A percentile compares a stretch with the other conserved stretches of the same genome.
phyloP scores from a whole-genome alignment of 192 early-diverging fungal species.

The Linnemannia elongata region DNA sequence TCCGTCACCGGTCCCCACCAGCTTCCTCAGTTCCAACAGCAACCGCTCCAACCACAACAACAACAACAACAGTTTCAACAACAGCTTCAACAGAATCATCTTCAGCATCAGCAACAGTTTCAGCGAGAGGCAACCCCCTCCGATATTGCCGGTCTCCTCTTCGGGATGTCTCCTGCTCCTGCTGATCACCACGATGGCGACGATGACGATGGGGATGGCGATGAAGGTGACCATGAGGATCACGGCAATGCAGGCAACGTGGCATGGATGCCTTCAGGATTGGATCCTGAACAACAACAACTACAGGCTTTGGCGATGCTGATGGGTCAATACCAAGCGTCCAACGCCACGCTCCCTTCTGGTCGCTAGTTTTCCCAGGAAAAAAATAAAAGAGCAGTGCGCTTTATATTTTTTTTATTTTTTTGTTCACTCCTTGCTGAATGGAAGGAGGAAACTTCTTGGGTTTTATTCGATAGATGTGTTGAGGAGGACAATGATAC shows the following conservation, averaged over 20 bases:
- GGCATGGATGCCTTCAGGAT: not conserved
- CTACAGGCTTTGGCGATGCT: conserved; percentile 13
- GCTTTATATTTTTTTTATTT: not conserved
- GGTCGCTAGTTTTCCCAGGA: not conserved
- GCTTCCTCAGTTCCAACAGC: not conserved
- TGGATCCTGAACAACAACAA: conserved; percentile 14
- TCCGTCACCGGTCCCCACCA: not conserved
- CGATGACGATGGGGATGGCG: not conserved
- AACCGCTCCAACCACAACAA: not conserved
- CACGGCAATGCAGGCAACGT: not conserved
- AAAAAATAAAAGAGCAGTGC: not conserved
- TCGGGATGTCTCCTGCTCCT: not conserved
- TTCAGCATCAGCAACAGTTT: not conserved
- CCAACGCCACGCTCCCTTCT: not conserved
- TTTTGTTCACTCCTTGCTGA: not conserved
- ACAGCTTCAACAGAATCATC: not conserved
- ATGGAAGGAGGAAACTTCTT: not conserved
- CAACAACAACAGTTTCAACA: not conserved
- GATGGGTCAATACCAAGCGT: conserved; percentile 3
- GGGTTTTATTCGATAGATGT: too few species aligned
- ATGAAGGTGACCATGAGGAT: not conserved
- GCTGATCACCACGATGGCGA: not conserved
- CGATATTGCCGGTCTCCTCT: not conserved
- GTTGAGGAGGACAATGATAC: not conserved
- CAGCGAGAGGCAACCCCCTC: not conserved